A percentile compares a stretch with the other conserved stretches of the same genome.
These are phyloP conservation scores for Aspergillus persii DNA, from an alignment of 2,329 filamentous ascomycete genomes.

Conservation along the genomic window DNA sequence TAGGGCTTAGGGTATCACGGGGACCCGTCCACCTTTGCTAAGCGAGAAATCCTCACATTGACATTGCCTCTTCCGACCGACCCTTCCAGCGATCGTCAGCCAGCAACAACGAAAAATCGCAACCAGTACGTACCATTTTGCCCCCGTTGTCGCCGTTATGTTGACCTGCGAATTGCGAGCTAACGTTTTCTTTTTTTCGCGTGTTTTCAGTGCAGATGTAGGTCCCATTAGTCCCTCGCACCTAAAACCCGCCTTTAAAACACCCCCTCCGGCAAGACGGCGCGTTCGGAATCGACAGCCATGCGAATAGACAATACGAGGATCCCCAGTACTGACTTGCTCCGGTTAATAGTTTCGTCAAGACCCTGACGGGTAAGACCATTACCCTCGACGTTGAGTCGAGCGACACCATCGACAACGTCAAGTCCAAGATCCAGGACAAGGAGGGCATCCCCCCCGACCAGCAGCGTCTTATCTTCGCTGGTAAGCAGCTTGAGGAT, in stretches of 20 bases:
- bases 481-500: conserved; percentile 98
- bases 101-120: conserved; percentile 46
- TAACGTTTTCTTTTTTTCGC: conserved; percentile 46
- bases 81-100: conserved; percentile 40
- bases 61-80: conserved; percentile 36
- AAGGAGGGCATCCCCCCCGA: conserved; percentile 98
- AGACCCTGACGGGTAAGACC: conserved; percentile 99
- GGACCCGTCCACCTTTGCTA: conserved; percentile 37
- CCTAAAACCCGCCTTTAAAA: conserved; percentile 20
- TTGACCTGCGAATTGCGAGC: conserved; percentile 28
- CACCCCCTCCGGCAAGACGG: conserved; percentile 4
- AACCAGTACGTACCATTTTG: conserved; percentile 43
- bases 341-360: conserved; percentile 77
- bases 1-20: conserved; percentile 43
- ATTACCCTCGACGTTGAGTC: conserved; percentile 99
- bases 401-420: conserved; percentile 99
- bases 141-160: conserved; percentile 11
- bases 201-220: conserved; percentile 79
- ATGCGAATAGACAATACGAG: neutral
- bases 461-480: conserved; percentile 98
- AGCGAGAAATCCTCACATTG: conserved; percentile 45
- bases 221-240: conserved; percentile 42
- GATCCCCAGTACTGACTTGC: conserved; percentile 22
- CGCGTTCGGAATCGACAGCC: conserved; percentile 9
- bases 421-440: conserved; percentile 99